A percentile compares a stretch with the other conserved stretches of the same genome.
Evolutionary conservation across 2,329 filamentous ascomycete genomes (phyloP).

Genomic region (Aureobasidium sp.): DNA sequence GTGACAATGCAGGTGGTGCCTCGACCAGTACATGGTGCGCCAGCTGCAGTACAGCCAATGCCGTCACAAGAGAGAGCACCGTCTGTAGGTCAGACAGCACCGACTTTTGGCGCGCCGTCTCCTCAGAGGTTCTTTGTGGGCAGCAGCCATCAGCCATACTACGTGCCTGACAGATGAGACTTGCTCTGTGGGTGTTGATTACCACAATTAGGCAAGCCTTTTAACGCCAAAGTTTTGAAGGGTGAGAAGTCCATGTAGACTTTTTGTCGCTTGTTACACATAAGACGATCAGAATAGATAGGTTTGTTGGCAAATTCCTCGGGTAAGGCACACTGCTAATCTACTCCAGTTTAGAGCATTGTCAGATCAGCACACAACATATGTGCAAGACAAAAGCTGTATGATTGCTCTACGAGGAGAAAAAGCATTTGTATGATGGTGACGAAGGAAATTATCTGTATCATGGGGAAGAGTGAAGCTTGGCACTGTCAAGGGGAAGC

Average conservation of each 20-base stretch:
- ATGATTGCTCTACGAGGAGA: not conserved
- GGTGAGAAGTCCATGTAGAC: not conserved
- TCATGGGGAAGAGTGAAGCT: not conserved
- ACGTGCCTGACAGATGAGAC: conserved; percentile 6
- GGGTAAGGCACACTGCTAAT: not conserved
- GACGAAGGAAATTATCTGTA: too few relatives aligned
- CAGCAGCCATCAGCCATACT: not conserved
- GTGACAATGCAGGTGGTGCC: not conserved
- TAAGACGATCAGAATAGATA: not conserved
- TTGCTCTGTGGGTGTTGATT: not conserved
- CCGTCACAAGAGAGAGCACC: conserved; percentile 28
- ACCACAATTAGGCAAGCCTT: not conserved
- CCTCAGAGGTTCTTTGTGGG: conserved; percentile 9
- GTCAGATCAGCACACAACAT: not conserved
- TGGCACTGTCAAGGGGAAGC: not conserved
- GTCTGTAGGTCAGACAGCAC: conserved; percentile 25
- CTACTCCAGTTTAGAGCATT: not conserved
- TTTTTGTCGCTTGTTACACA: not conserved
- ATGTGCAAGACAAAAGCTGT: not conserved
- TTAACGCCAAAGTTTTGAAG: not conserved
- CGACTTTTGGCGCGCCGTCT: conserved; percentile 11
- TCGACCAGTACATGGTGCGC: conserved; percentile 27
- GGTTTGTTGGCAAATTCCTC: not conserved
- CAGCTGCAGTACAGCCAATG: conserved; percentile 28
- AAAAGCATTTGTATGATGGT: not conserved